Conservation (phyloP, 805 yeast genomes). For the Metschnikowia matae region DNA sequence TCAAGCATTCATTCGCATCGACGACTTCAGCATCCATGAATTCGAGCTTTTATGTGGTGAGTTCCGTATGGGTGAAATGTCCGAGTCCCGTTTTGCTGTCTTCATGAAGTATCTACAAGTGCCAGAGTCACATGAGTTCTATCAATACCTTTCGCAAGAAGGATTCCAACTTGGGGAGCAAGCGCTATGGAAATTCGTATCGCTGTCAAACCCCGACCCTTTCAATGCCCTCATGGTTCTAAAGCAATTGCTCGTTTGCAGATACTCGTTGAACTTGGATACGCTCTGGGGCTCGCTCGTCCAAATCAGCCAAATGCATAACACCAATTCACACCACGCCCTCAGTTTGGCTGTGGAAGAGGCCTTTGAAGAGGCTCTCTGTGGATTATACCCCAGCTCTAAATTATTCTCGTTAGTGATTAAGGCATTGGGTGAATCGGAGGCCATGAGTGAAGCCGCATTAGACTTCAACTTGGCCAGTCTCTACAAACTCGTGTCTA, state of each 20-base stretch:
- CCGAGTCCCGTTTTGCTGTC: constrained; percentile 14
- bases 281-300: constrained; percentile 26
- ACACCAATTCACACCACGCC: constrained; percentile 15
- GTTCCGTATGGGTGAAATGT: constrained; percentile 6
- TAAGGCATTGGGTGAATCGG: constrained; percentile 12
- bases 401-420: constrained; percentile 19
- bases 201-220: constrained; percentile 9
- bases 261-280: constrained; percentile 17
- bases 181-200: constrained; percentile 21
- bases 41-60: constrained; percentile 17
- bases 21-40: constrained; percentile 11
- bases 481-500: constrained; percentile 23
- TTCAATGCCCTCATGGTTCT: constrained; percentile 33
- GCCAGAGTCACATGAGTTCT: constrained; percentile 13
- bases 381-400: constrained; percentile 23
- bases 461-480: constrained; percentile 24
- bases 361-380: constrained; percentile 27
- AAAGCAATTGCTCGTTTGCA: constrained; percentile 33
- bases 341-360: constrained; percentile 26
- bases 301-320: constrained; percentile 14
- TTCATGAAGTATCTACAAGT: constrained; percentile 19
- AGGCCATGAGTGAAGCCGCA: constrained; percentile 1
- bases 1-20: constrained; percentile 8
- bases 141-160: constrained; percentile 13
- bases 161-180: constrained; percentile 18